phyloP scores from a whole-genome alignment of 345 rosid genomes.

The Brassica cretica region DNA sequence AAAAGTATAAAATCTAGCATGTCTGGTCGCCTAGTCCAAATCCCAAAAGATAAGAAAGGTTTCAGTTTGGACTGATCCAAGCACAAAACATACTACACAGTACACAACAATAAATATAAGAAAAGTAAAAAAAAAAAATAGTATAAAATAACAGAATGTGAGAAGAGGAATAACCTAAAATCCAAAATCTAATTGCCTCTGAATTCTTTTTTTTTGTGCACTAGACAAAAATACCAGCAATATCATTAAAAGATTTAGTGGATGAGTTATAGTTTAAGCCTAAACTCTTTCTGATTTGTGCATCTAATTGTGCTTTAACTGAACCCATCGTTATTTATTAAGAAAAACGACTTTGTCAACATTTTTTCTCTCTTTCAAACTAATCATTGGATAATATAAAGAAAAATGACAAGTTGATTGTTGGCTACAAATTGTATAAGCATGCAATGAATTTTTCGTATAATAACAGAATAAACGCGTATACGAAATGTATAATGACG shows the following conservation, averaged over 20 bases:
- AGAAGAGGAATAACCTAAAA: neutral
- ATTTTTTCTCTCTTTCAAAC: constrained; percentile 9
- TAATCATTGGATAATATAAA: constrained; percentile 25
- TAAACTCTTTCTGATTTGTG: neutral
- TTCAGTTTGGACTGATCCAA: neutral
- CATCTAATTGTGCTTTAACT: neutral
- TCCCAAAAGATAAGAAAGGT: neutral
- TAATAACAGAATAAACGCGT: constrained; percentile 5
- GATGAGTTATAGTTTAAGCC: neutral
- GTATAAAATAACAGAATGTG: neutral
- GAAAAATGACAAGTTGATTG: neutral
- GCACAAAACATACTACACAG: neutral
- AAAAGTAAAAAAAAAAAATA: neutral
- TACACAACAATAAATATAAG: neutral
- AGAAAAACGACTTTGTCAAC: constrained; percentile 6
- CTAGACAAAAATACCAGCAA: neutral
- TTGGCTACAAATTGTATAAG: constrained; percentile 16
- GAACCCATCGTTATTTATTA: constrained; percentile 3
- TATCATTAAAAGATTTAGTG: neutral
- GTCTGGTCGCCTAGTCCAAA: neutral
- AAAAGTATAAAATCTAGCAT: neutral
- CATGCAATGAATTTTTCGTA: constrained; percentile 18
- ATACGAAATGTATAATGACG: constrained; percentile 30
- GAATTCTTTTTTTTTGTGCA: neutral
- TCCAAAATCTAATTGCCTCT: neutral